Base-by-base conservation (phyloP, 768 basidiomycete species). In the Boletellus emodensis region DNA sequence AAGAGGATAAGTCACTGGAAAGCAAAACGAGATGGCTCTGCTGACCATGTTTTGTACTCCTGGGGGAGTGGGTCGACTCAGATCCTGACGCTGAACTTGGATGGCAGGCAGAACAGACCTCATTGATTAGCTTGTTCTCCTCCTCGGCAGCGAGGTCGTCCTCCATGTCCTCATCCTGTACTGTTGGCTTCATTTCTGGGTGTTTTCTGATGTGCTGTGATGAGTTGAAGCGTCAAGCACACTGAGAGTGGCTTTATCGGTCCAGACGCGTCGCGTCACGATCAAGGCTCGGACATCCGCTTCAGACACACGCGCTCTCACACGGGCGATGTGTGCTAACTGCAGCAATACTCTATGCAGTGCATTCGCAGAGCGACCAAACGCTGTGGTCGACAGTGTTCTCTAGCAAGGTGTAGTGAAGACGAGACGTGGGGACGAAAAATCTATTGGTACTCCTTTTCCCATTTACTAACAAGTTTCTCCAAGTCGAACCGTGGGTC, bases 401-500 rank as follows among this genome's bases (percentile, higher is more conserved):
- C 52, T 64, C 60, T 63, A 64, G 53, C 59, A 55, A 58, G 62
- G 57, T 62, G 56, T 63, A 67, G 60, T 53, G 54, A 53, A 42
- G 53, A 52, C 46, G 58, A 48, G 46, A 55, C 30, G 7, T 6
- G 39, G 13, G 13, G 39, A 24, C n/a, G 62, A 51, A 66, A 56
- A 52, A 37, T 67, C 75, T 73, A 84, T 77, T 74, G 72, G 63
- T 74, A 79, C 60, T 81, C 82, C 65, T 77, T 82, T 71, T 90
- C 89, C 79, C 83, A 84, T 65, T 83, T 81, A 39, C 78, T 76
- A 66, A 90, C 63, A 53, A 96, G 72, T 71, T 92, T 92, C 78
- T 98, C 95, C 67, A 97, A 77, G 77, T 97, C 94, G 72, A 97
- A 99, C 57, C 81, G 83, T 46, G 95, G 92, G 71, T 97, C 85